Evolutionary conservation across 2,329 filamentous ascomycete species (phyloP), one percentile per base, ranked within the genome.

Genomic region (Sporothrix euskadiensis): DNA sequence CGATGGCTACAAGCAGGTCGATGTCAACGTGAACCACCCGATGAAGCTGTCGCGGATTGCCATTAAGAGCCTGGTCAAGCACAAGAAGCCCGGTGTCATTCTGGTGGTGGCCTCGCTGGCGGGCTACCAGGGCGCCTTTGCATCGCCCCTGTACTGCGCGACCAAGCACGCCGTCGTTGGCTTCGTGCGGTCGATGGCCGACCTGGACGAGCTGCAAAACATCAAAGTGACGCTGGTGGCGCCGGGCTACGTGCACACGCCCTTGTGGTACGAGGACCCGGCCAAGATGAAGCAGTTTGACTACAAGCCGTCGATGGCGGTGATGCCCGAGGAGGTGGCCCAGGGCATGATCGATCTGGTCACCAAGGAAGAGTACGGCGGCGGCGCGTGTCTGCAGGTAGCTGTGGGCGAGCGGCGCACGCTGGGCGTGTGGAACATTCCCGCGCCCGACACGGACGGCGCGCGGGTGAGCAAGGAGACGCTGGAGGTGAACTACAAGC

Each of bases 21-120:
- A 78, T 7, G 80, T 83, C 76, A 83, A 83, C 74, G 74, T 80
- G 22, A 78, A 79, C 63, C 82, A 83, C 74, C 81, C 81, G 3
- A 78, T 82, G 39, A 83, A 83, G 73, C 77, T 83, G n/a, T 79
- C 82, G 0, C 76, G 82, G 2, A 81, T 83, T 41, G 81, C 80
- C 8, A 81, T 83, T 69, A 75, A 78, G 1, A 76, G 75, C 16
- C 75, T 79, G n/a, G 74, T 81, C 1, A 68, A 74, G 1, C 76
- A 76, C 1, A 77, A 80, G 35, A 82, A 82, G 75, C 80, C 79
- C 63, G 80, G 80, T 26, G 80, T 82, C 1, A 77, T 83, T 30
- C 63, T 81, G 9, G 76, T 81, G 30, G 75, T 81, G 1, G 76
- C 81, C 0, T 80, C 78, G 10, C 66, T 80, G 0, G 81, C 81